These are phyloP conservation scores for Multifurca ochricompacta DNA, from an alignment of 768 basidiomycete species.

Conservation along the genomic window DNA sequence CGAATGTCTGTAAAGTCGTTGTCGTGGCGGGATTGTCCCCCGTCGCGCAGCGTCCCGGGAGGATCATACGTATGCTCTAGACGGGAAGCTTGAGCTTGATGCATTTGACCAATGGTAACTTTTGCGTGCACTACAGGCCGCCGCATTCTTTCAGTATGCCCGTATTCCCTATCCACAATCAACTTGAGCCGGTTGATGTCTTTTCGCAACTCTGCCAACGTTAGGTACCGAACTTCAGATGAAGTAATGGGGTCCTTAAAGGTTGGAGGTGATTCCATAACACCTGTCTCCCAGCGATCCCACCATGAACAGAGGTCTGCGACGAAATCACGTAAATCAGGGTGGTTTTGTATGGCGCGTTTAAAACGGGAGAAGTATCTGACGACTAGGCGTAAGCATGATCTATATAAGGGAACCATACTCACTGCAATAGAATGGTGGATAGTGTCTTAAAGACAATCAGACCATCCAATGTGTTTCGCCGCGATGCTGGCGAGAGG, in stretches of 20 bases:
- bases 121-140: background rate
- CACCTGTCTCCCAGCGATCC: conserved; percentile 37
- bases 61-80: conserved; percentile 40
- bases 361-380: conserved; percentile 55
- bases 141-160: conserved; percentile 24
- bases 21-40: conserved; percentile 51
- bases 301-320: conserved; percentile 38
- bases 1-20: conserved; percentile 51
- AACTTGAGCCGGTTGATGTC: conserved; percentile 28
- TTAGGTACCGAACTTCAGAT: conserved; percentile 30
- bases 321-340: conserved; percentile 35
- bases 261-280: conserved; percentile 30
- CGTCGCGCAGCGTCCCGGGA: conserved; percentile 41
- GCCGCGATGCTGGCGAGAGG: background rate
- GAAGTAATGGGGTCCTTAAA: conserved; percentile 41
- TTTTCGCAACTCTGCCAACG: conserved; percentile 29
- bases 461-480: conserved; percentile 21
- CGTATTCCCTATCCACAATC: conserved; percentile 46
- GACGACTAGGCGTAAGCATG: background rate
- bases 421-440: conserved; percentile 20
- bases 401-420: background rate
- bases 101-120: conserved; percentile 13
- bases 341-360: conserved; percentile 40
- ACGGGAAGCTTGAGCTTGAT: conserved; percentile 34
- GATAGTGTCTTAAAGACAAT: conserved; percentile 26